These are phyloP conservation scores for Penicillium oxalicum DNA, from an alignment of 2,329 filamentous ascomycete genomes.

Conservation along the genomic window DNA sequence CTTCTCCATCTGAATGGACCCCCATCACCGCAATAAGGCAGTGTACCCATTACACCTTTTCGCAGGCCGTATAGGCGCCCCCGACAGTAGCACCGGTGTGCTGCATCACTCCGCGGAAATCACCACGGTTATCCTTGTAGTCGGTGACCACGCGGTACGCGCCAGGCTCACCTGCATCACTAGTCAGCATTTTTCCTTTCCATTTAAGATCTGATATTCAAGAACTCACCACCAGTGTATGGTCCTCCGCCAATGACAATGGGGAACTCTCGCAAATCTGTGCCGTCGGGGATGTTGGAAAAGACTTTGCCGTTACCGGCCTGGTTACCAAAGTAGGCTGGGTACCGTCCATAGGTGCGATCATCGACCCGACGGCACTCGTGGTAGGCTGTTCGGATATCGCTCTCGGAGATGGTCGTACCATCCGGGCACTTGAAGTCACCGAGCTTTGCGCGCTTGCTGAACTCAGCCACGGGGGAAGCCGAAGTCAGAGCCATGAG, in stretches of 20 bases:
- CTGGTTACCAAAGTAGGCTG: conserved; percentile 8
- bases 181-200: conserved; percentile 1
- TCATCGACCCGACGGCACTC: conserved; percentile 6
- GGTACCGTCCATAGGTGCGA: conserved; percentile 6
- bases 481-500: conserved; percentile 6
- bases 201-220: neutral
- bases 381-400: conserved; percentile 7
- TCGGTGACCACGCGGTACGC: conserved; percentile 10
- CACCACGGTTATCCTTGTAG: conserved; percentile 10
- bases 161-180: conserved; percentile 4
- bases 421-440: conserved; percentile 10
- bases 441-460: conserved; percentile 10
- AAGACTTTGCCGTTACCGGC: conserved; percentile 7
- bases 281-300: conserved; percentile 7
- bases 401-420: conserved; percentile 4
- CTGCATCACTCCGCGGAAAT: conserved; percentile 12
- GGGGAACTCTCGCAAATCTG: conserved; percentile 9
- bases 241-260: conserved; percentile 7
- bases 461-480: conserved; percentile 7
- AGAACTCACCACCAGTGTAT: conserved; percentile 5
- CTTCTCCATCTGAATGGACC: no score
- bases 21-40: neutral
- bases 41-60: no score
- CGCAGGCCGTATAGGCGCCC: conserved; percentile 9
- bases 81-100: conserved; percentile 9